Evolutionary conservation across 768 basidiomycete genomes (phyloP), one percentile per base, ranked within the genome.

Genomic region (Tubosaeta brunneosetosa): DNA sequence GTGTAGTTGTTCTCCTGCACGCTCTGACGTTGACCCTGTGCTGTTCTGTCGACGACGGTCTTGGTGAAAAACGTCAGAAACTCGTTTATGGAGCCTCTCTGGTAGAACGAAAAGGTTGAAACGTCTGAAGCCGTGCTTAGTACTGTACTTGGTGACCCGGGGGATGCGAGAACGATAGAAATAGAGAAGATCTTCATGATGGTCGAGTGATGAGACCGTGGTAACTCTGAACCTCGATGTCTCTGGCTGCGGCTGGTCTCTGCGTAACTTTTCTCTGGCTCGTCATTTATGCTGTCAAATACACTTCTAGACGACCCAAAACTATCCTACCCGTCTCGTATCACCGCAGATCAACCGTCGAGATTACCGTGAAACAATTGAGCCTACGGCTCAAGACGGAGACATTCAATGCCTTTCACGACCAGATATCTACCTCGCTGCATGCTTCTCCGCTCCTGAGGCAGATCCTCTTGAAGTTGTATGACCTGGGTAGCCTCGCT

Each of bases 21-120:
- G 49, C 88, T 94, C 75, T 95, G 92, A 44, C 97, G 81, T 70
- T 94, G 90, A 16, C 92, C 93, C 55, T 84, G 83, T 6, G 79
- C 76, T 14, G 94, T 98, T 42, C 94, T 79, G 62, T 94, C 91
- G 36, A 84, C 85, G 31, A 97, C 92, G 2, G 94, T 97, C 79
- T 85, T 92, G 43, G 88, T 83, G 70, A 97, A 88, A 79, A 98
- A 98, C 25, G 82, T 79, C 83, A 98, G 81, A 72, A 98, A 97
- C 73, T 98, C 95, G 47, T 77, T 82, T 47, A 95, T 84, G 16
- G 88, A 84, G 44, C 91, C 86, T 56, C 81, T 77, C 73, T 97
- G 93, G 71, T 94, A 97, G 77, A 97, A 98, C 29, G 88, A 87
- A 76, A 94, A 97, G 11, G 86, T 86, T 26, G 87, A 89, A 13